Evolutionary conservation across 129 eudicot species (phyloP).

Genomic region (Flaveria brownii): DNA sequence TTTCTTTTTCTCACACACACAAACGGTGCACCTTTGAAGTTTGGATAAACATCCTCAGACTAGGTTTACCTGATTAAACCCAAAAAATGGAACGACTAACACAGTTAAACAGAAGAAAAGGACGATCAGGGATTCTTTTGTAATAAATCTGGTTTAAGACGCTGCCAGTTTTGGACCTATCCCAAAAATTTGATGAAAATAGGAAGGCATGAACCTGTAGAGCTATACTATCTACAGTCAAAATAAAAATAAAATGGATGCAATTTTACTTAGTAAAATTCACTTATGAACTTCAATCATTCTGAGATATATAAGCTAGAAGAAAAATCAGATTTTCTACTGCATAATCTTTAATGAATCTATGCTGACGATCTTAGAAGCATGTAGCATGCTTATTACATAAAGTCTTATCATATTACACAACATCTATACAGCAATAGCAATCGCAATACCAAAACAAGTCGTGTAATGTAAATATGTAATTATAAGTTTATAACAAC

Average conservation of each 20-base stretch:
- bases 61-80: neutral
- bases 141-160: neutral
- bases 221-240: neutral
- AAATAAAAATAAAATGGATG: too few relatives aligned
- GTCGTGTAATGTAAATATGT: neutral
- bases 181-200: neutral
- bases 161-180: neutral
- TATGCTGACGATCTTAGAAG: neutral
- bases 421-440: neutral
- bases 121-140: neutral
- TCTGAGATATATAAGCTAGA: too few relatives aligned
- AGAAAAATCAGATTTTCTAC: too few relatives aligned
- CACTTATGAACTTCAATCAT: too few relatives aligned
- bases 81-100: neutral
- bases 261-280: too few relatives aligned
- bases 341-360: too few relatives aligned
- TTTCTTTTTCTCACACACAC: neutral
- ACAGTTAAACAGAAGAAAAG: neutral
- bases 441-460: neutral
- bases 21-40: neutral
- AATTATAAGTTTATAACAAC: neutral
- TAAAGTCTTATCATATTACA: conserved; percentile 1
- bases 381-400: conserved; percentile 6
- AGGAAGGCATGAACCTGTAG: neutral
- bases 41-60: neutral